phyloP scores from a whole-genome alignment of 345 rosid species.

The Tarenaya hassleriana region DNA sequence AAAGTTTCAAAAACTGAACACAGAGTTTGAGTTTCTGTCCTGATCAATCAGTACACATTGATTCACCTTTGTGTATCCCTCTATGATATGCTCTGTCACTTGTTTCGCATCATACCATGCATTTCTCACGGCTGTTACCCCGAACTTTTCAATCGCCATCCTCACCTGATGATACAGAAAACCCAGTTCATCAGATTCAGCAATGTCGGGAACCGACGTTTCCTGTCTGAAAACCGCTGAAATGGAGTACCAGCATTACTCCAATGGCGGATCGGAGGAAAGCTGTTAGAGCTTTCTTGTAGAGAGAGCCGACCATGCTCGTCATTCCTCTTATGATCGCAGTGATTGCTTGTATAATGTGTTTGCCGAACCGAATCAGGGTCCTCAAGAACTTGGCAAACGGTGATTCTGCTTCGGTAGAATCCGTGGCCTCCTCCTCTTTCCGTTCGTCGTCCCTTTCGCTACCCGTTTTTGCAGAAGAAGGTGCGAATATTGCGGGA shows the following conservation, averaged over 20 bases:
- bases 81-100: conserved; percentile 44
- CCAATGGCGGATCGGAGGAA: conserved; percentile 54
- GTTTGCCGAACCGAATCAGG: conserved; percentile 34
- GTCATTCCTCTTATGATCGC: conserved; percentile 43
- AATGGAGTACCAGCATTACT: conserved; percentile 58
- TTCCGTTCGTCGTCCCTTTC: conserved; percentile 28
- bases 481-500: conserved; percentile 82
- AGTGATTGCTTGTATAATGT: conserved; percentile 27
- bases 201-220: conserved; percentile 1
- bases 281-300: conserved; percentile 56
- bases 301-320: conserved; percentile 42
- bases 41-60: background rate
- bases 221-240: conserved; percentile 4
- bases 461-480: conserved; percentile 22
- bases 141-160: conserved; percentile 60
- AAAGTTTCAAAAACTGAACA: background rate
- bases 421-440: conserved; percentile 27
- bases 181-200: conserved; percentile 9
- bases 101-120: conserved; percentile 70
- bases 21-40: background rate
- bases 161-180: conserved; percentile 50
- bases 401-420: conserved; percentile 21
- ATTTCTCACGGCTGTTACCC: conserved; percentile 51
- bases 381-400: conserved; percentile 29
- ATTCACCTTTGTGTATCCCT: conserved; percentile 83